phyloP scores from a whole-genome alignment of 1,284 basidiomycete species.

The Rhodotorula sp. region DNA sequence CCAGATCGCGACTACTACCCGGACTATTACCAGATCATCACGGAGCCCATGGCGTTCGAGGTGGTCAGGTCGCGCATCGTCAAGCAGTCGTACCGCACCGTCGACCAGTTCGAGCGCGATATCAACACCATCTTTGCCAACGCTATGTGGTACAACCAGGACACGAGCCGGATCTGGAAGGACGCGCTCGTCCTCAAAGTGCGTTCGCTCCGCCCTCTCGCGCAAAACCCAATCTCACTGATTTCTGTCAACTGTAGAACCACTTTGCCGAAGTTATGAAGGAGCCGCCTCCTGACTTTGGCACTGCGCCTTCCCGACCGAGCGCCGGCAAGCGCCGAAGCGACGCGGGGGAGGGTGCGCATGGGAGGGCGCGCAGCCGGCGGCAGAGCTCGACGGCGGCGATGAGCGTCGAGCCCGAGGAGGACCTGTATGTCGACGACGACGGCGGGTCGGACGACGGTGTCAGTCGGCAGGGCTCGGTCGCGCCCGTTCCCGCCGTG shows the following conservation, averaged over 20 bases:
- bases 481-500: background rate
- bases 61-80: constrained; percentile 33
- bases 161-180: constrained; percentile 42
- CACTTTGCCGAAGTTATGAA: constrained; percentile 43
- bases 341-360: background rate
- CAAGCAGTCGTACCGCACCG: constrained; percentile 39
- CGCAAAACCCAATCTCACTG: background rate
- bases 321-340: constrained; percentile 18
- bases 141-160: constrained; percentile 46
- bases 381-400: background rate
- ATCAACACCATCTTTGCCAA: constrained; percentile 44
- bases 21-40: constrained; percentile 44
- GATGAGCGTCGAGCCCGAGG: background rate
- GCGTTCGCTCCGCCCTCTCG: constrained; percentile 1
- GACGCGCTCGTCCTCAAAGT: constrained; percentile 45
- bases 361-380: background rate
- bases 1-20: constrained; percentile 41
- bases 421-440: background rate
- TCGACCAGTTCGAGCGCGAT: constrained; percentile 42
- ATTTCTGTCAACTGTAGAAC: constrained; percentile 3
- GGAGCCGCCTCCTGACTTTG: constrained; percentile 42
- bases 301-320: constrained; percentile 20
- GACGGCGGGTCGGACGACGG: constrained; percentile 6
- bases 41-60: constrained; percentile 22
- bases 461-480: background rate